Conservation (phyloP, 129 eudicot genomes). For the Lactuca saligna region DNA sequence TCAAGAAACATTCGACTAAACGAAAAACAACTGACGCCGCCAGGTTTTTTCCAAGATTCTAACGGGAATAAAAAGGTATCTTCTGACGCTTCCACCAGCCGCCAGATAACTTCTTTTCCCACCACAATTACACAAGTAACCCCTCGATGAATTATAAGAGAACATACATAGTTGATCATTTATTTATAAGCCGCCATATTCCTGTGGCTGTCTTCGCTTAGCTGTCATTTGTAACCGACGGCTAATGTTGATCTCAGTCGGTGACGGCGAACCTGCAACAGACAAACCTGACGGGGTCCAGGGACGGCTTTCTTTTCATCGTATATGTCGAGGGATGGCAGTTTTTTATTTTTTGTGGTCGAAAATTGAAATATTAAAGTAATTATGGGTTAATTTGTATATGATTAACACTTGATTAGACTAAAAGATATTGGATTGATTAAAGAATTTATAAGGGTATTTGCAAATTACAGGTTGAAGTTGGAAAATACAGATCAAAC, state of each 20-base stretch:
- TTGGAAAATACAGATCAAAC: too few species aligned
- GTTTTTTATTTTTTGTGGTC: background rate
- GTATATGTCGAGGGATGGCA: background rate
- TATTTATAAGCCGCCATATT: slow-evolving; percentile 2
- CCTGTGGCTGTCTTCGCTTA: slow-evolving; percentile 12
- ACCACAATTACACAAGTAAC: slow-evolving; percentile 60
- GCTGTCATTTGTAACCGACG: slow-evolving; percentile 7
- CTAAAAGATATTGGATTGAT: background rate
- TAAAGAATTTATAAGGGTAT: background rate
- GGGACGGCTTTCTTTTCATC: background rate
- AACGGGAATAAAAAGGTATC: slow-evolving; percentile 44
- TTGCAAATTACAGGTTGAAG: too few species aligned
- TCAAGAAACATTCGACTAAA: slow-evolving; percentile 60
- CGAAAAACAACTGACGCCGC: slow-evolving; percentile 73
- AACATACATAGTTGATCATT: too few species aligned
- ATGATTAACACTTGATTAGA: background rate
- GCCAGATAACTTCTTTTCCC: slow-evolving; percentile 69
- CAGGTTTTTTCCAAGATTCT: slow-evolving; percentile 69
- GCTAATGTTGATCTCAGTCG: background rate
- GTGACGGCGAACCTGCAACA: too few species aligned
- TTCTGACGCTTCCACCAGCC: slow-evolving; percentile 57
- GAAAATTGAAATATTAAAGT: background rate
- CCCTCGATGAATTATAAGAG: slow-evolving; percentile 57
- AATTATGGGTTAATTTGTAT: slow-evolving; percentile 9
- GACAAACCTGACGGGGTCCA: too few species aligned